Evolutionary conservation across 108 stramenopile species (phyloP).

Genomic region (Nitzschia sp.): DNA sequence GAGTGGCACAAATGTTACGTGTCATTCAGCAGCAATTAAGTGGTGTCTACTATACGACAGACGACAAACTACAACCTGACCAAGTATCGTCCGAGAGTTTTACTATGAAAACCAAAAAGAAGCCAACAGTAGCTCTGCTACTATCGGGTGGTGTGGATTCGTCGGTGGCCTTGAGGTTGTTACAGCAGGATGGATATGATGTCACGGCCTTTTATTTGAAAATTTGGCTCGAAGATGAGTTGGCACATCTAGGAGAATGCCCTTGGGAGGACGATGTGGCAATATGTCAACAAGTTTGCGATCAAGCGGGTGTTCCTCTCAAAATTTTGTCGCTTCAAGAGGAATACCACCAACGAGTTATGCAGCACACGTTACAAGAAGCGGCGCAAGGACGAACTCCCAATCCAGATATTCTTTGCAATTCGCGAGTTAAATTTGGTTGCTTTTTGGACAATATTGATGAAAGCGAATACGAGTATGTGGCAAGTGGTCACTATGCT

Average conservation of each 20-base stretch:
- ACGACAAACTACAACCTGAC: no score
- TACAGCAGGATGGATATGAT: conserved; percentile 81
- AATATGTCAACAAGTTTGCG: conserved; percentile 86
- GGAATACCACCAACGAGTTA: conserved; percentile 90
- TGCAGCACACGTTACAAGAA: conserved; percentile 89
- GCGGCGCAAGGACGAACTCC: conserved; percentile 90
- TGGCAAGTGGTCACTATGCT: conserved; percentile 98
- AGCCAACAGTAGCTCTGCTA: conserved; percentile 84
- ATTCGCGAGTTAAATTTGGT: conserved; percentile 95
- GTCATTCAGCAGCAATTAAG: conserved; percentile 66
- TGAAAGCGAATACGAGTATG: conserved; percentile 49
- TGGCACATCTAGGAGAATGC: conserved; percentile 92
- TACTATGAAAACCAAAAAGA: not conserved
- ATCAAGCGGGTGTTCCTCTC: conserved; percentile 86
- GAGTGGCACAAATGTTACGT: conserved; percentile 73
- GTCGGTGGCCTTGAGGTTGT: conserved; percentile 89
- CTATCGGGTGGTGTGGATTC: conserved; percentile 97
- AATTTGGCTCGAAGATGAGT: conserved; percentile 98
- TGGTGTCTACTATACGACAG: not conserved
- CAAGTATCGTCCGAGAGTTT: not conserved
- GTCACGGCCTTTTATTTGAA: conserved; percentile 96
- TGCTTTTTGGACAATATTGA: conserved; percentile 88
- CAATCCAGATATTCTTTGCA: conserved; percentile 98
- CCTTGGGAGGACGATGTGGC: conserved; percentile 94
- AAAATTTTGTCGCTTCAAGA: conserved; percentile 86